Evolutionary conservation across 805 yeast species (phyloP).

Genomic region (Kluyveromyces dobzhanskii): DNA sequence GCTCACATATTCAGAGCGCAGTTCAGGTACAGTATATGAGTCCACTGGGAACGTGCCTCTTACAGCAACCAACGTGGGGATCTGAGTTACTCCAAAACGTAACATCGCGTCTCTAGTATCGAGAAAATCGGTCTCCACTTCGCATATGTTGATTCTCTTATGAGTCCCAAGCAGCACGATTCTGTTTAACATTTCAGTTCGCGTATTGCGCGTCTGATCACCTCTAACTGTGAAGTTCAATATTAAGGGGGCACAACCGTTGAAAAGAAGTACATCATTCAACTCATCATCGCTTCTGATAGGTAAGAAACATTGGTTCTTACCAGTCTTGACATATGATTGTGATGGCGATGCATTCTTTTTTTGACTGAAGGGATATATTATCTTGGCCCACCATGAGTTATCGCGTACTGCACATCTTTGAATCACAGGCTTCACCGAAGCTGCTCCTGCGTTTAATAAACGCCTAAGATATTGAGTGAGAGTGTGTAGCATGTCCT

Average conservation of each 20-base stretch:
- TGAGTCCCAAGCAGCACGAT: conserved; percentile 42
- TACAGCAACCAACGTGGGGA: conserved; percentile 64
- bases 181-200: conserved; percentile 53
- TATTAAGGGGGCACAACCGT: conserved; percentile 50
- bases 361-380: conserved; percentile 7
- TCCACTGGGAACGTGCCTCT: conserved; percentile 53
- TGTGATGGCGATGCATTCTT: conserved; percentile 4
- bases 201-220: conserved; percentile 49
- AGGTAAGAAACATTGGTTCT: conserved; percentile 33
- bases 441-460: not conserved
- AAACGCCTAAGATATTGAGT: not conserved
- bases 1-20: conserved; percentile 26
- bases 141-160: conserved; percentile 52
- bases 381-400: conserved; percentile 10
- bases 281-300: conserved; percentile 53
- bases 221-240: conserved; percentile 66
- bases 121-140: conserved; percentile 60
- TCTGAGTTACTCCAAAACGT: conserved; percentile 44
- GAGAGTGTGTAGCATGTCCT: not conserved
- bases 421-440: not conserved
- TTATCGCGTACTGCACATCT: conserved; percentile 1
- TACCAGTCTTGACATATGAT: conserved; percentile 8
- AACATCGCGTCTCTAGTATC: conserved; percentile 51
- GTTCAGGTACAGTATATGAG: conserved; percentile 27
- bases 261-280: conserved; percentile 39